These are phyloP conservation scores for Ophiobolus disseminans DNA, from an alignment of 2,329 filamentous ascomycete genomes.

Conservation along the genomic window DNA sequence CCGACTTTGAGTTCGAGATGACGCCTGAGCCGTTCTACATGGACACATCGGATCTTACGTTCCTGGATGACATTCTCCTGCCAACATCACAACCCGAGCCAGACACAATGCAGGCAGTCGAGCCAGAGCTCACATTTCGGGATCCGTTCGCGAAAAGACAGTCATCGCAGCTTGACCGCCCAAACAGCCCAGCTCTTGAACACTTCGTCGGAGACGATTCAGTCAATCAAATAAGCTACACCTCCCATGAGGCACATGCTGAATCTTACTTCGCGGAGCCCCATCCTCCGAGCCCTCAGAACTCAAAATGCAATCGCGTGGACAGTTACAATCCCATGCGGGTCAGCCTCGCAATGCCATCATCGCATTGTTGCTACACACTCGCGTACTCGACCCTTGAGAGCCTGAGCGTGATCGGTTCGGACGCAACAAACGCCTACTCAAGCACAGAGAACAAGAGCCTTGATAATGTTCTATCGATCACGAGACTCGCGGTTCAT, in stretches of 20 bases:
- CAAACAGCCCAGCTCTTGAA: constrained; percentile 35
- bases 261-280: constrained; percentile 13
- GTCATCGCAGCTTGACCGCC: constrained; percentile 30
- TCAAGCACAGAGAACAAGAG: constrained; percentile 26
- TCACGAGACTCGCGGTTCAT: constrained; percentile 33
- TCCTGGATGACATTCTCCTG: constrained; percentile 31
- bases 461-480: constrained; percentile 38
- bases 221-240: constrained; percentile 32
- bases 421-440: constrained; percentile 21
- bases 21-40: constrained; percentile 36
- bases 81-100: constrained; percentile 18
- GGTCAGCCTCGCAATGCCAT: constrained; percentile 26
- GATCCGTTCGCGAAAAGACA: constrained; percentile 39
- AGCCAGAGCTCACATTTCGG: constrained; percentile 32
- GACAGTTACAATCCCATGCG: constrained; percentile 22
- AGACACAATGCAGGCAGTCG: constrained; percentile 25
- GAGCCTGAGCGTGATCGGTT: constrained; percentile 33
- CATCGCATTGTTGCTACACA: constrained; percentile 39
- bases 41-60: constrained; percentile 28
- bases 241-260: constrained; percentile 22
- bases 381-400: constrained; percentile 41
- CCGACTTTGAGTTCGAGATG: constrained; percentile 39
- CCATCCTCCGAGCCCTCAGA: constrained; percentile 21
- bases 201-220: constrained; percentile 33
- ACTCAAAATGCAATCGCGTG: constrained; percentile 22